Conservation (phyloP, 768 basidiomycete genomes). For the Saitozyma podzolica region DNA sequence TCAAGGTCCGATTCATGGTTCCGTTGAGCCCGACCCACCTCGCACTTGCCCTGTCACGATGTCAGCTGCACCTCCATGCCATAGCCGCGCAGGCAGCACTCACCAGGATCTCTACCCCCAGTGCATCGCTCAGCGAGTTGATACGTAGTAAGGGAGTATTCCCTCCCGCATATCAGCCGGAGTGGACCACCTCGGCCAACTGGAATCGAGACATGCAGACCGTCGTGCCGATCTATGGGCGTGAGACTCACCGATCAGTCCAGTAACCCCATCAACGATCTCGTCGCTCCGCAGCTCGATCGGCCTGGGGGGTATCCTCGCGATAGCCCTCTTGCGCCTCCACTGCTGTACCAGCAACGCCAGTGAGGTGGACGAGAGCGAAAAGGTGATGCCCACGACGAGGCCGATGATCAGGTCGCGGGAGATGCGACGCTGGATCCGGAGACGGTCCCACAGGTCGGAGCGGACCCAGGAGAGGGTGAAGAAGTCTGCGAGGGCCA, state of each 20-base stretch:
- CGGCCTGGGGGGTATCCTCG: conserved; percentile 43
- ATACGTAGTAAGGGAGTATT: conserved; percentile 93
- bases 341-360: conserved; percentile 60
- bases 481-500: background rate
- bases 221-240: too few relatives aligned
- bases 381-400: conserved; percentile 73
- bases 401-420: conserved; percentile 57
- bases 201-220: background rate
- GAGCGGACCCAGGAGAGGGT: background rate
- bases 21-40: conserved; percentile 59
- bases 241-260: conserved; percentile 67
- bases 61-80: background rate
- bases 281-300: conserved; percentile 64
- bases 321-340: conserved; percentile 52
- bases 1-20: background rate
- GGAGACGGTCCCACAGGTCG: conserved; percentile 22
- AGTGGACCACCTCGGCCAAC: background rate
- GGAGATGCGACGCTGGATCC: conserved; percentile 29
- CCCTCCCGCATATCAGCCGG: conserved; percentile 57
- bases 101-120: conserved; percentile 86
- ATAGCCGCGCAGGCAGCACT: conserved; percentile 9
- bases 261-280: conserved; percentile 74
- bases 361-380: conserved; percentile 68
- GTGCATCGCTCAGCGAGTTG: conserved; percentile 81
- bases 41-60: conserved; percentile 72